Evolutionary conservation across 2,329 filamentous ascomycete species (phyloP).

Genomic region (Fusarium buxicola): DNA sequence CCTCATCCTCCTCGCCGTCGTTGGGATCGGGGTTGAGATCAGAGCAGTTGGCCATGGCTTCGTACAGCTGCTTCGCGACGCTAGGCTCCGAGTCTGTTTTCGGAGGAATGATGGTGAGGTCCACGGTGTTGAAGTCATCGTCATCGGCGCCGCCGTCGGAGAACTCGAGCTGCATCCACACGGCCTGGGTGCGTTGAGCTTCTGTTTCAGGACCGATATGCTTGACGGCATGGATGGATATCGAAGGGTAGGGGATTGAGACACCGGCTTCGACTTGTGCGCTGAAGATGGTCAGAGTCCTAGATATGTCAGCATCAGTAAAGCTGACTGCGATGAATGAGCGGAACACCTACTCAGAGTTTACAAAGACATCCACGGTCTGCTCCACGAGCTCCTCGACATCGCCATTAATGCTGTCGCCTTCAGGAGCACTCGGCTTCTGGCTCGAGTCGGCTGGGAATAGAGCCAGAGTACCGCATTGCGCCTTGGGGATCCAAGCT

Average conservation of each 20-base stretch:
- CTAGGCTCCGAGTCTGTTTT: slow-evolving; percentile 39
- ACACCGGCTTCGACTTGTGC: slow-evolving; percentile 67
- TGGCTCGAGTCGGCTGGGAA: slow-evolving; percentile 57
- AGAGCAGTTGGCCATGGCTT: slow-evolving; percentile 78
- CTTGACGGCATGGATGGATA: slow-evolving; percentile 81
- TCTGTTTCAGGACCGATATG: slow-evolving; percentile 59
- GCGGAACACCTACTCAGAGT: slow-evolving; percentile 62
- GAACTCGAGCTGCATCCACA: slow-evolving; percentile 78
- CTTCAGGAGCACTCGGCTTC: slow-evolving; percentile 43
- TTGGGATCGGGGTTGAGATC: slow-evolving; percentile 79
- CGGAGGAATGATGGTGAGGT: slow-evolving; percentile 73
- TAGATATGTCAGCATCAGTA: slow-evolving; percentile 31
- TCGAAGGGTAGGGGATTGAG: slow-evolving; percentile 77
- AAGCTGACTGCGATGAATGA: no score
- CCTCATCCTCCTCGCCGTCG: slow-evolving; percentile 68
- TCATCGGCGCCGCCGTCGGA: slow-evolving; percentile 68
- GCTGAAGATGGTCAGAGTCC: slow-evolving; percentile 72
- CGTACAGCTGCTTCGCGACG: slow-evolving; percentile 64
- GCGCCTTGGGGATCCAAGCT: slow-evolving; percentile 66
- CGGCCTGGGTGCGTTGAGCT: slow-evolving; percentile 56
- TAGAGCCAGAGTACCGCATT: slow-evolving; percentile 66
- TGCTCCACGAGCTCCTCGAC: slow-evolving; percentile 57
- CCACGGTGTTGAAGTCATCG: slow-evolving; percentile 74
- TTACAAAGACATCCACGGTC: slow-evolving; percentile 67
- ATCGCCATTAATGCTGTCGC: slow-evolving; percentile 44